Conservation (phyloP, 305 asterid species). For the Fraxinus greggii region DNA sequence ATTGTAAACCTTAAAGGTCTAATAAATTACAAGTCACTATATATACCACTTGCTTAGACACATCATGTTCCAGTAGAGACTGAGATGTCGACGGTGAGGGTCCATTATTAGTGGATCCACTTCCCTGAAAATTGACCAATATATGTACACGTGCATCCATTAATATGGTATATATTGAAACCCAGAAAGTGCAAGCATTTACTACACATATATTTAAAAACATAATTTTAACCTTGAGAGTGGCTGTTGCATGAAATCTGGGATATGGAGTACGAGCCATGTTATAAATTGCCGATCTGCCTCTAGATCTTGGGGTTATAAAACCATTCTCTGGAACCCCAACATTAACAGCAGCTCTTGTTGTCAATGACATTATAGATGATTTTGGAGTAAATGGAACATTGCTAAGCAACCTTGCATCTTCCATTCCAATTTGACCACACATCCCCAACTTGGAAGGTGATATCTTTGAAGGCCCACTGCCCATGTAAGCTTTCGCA, state of each 20-base stretch:
- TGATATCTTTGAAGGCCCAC: slow-evolving; percentile 59
- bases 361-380: slow-evolving; percentile 38
- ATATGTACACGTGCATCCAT: background rate
- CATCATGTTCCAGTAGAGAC: slow-evolving; percentile 39
- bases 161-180: slow-evolving; percentile 3
- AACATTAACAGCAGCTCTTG: slow-evolving; percentile 33
- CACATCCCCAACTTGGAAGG: slow-evolving; percentile 57
- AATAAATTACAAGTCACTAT: slow-evolving; percentile 12
- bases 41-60: slow-evolving; percentile 47
- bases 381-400: slow-evolving; percentile 44
- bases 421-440: slow-evolving; percentile 47
- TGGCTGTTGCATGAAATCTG: slow-evolving; percentile 42
- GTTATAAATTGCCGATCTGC: slow-evolving; percentile 66
- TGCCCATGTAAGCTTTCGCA: slow-evolving; percentile 85
- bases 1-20: slow-evolving; percentile 12
- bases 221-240: slow-evolving; percentile 33
- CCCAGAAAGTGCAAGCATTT: background rate
- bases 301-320: slow-evolving; percentile 66
- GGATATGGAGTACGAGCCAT: slow-evolving; percentile 68
- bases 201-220: background rate
- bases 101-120: slow-evolving; percentile 40
- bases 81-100: slow-evolving; percentile 37
- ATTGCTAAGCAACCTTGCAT: slow-evolving; percentile 35
- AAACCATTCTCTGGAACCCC: slow-evolving; percentile 59
- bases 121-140: slow-evolving; percentile 50